Base-by-base conservation (phyloP, 2,329 filamentous ascomycete species). In the Clarireedia monteithiana region DNA sequence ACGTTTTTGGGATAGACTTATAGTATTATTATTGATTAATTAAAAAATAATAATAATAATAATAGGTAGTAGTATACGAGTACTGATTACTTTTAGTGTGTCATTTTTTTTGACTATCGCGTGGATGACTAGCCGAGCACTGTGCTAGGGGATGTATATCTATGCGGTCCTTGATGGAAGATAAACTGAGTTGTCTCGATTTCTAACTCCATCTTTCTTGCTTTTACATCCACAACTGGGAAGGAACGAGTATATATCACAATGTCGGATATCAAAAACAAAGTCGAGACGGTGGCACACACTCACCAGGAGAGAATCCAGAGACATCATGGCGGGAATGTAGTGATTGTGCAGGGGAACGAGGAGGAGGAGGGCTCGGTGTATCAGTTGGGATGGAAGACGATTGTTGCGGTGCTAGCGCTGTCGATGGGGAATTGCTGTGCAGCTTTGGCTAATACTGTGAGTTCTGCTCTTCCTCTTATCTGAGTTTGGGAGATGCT, bases 391-490 rank as follows among this genome's bases (percentile, higher is more conserved):
- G 48, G 57, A 3, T 61, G 59, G 60, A 53, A 48, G 44, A 58
- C 60, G 3, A 58, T 59, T 17, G 27, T 62, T 2, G 56, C 58
- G 15, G 38, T 62, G 5, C 17, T 60, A 3, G 55, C 60, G 4
- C 51, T 62, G 10, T 58, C 56, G 2, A 57, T 62, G 54, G 60
- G 50, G 9, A 60, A 59, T 48, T 47, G 53, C 24, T 62, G 58
- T 48, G 56, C 56, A 23, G 58, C 58, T n/a, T 42, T 62, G 42
- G 48, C 49, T 9, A 62, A 59, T 49, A 62, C 60, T 7, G 60
- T 62, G 45, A 51, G 58, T 34, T 34, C 20, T 34, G 7, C 30
- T 34, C 12, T 34, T 34, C 30, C 10, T 34, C 3, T 34, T 12
- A 12, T 34, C 30, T 9, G 30, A 14, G 10, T 34, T 4, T 4